Evolutionary conservation across 352 stramenopile genomes (phyloP).

Genomic region (Globisporangium middletonii): DNA sequence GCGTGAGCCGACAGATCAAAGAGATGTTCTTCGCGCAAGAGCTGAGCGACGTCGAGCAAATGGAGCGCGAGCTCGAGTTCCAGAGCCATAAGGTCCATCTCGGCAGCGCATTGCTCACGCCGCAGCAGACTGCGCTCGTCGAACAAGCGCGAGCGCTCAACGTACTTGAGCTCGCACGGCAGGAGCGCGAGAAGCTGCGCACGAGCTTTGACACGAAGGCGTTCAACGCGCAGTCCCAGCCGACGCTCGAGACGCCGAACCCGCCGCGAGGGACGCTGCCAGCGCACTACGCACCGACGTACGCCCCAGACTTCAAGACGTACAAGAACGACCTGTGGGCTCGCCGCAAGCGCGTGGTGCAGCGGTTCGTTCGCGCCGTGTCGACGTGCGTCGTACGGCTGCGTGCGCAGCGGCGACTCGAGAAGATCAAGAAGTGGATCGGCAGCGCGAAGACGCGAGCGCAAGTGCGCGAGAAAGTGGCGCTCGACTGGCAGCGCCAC

Average conservation of each 20-base stretch:
- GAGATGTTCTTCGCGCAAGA: conserved; percentile 86
- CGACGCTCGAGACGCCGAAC: conserved; percentile 17
- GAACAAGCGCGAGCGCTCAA: conserved; percentile 42
- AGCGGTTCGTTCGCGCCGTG: conserved; percentile 63
- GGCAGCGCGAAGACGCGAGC: conserved; percentile 29
- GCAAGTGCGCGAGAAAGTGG: conserved; percentile 60
- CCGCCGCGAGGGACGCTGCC: conserved; percentile 32
- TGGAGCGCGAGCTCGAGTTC: conserved; percentile 83
- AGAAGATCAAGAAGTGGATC: conserved; percentile 51
- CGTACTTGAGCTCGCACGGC: conserved; percentile 13
- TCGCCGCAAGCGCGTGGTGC: conserved; percentile 54
- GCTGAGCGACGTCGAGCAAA: conserved; percentile 54
- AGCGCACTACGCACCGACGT: conserved; percentile 27
- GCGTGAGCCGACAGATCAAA: conserved; percentile 50
- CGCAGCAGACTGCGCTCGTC: conserved; percentile 40
- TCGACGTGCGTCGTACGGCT: conserved; percentile 66
- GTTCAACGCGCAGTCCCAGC: conserved; percentile 25
- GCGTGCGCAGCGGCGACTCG: conserved; percentile 54
- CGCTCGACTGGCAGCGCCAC: conserved; percentile 34
- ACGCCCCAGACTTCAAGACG: conserved; percentile 67
- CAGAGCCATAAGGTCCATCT: conserved; percentile 70
- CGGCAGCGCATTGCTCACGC: conserved; percentile 49
- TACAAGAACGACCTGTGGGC: conserved; percentile 88
- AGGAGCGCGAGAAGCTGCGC: conserved; percentile 42
- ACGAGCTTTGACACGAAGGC: conserved; percentile 25